Conservation (phyloP, 75 land plant species). For the Cryptomeria japonica region DNA sequence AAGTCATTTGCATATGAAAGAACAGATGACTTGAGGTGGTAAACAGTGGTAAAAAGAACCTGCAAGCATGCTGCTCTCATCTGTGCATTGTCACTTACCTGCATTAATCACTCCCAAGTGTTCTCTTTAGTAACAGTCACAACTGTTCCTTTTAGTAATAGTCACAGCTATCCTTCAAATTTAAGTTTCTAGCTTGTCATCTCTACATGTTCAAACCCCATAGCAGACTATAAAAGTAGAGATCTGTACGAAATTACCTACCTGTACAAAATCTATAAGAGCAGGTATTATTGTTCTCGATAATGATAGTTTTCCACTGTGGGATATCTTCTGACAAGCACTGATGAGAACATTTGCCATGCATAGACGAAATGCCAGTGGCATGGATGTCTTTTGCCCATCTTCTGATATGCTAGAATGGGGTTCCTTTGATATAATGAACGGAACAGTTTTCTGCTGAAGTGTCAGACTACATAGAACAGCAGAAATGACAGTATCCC, state of each 20-base stretch:
- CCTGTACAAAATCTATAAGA: conserved; percentile 52
- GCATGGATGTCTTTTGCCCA: conserved; percentile 14
- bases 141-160: background rate
- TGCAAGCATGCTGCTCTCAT: conserved; percentile 65
- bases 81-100: conserved; percentile 38
- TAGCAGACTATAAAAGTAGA: background rate
- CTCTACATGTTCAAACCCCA: background rate
- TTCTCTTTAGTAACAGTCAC: background rate
- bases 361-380: conserved; percentile 62
- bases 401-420: background rate
- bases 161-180: background rate
- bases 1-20: conserved; percentile 60
- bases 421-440: conserved; percentile 1
- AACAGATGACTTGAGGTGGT: conserved; percentile 66
- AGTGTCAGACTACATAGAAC: conserved; percentile 32
- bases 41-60: conserved; percentile 74
- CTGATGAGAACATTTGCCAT: conserved; percentile 95
- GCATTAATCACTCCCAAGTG: background rate
- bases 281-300: conserved; percentile 34
- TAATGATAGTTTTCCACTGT: conserved; percentile 35
- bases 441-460: conserved; percentile 14
- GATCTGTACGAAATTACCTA: conserved; percentile 13
- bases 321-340: conserved; percentile 68
- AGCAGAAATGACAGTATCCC: conserved; percentile 26
- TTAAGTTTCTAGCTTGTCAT: background rate